These are phyloP conservation scores for Porphyrellus cyaneotinctus DNA, from an alignment of 768 basidiomycete species.

Conservation along the genomic window DNA sequence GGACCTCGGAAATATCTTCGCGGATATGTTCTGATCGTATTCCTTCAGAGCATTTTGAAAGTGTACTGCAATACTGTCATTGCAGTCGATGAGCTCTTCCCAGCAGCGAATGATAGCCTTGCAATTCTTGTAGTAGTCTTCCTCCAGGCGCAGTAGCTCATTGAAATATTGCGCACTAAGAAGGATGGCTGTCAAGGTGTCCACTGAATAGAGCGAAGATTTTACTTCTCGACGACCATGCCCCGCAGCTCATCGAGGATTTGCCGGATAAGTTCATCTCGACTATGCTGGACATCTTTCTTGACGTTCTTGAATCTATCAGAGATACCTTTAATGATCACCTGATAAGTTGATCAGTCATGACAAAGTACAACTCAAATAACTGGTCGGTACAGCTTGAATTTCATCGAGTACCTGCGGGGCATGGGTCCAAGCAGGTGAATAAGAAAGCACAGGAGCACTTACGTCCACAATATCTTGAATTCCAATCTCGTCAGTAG, in stretches of 20 bases:
- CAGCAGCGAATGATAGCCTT: slow-evolving; percentile 37
- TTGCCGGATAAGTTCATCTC: slow-evolving; percentile 44
- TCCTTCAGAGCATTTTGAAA: slow-evolving; percentile 41
- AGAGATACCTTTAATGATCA: slow-evolving; percentile 43
- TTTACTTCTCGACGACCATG: slow-evolving; percentile 36
- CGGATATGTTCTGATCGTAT: slow-evolving; percentile 46
- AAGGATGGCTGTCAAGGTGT: slow-evolving; percentile 2
- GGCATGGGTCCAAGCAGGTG: not conserved
- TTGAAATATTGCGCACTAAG: slow-evolving; percentile 51
- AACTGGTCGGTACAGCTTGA: slow-evolving; percentile 34
- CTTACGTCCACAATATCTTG: slow-evolving; percentile 44
- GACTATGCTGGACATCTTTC: slow-evolving; percentile 42
- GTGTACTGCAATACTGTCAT: slow-evolving; percentile 33
- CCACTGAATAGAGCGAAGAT: not conserved
- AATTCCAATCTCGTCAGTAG: slow-evolving; percentile 15
- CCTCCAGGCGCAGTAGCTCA: slow-evolving; percentile 50
- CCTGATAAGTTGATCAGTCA: slow-evolving; percentile 35
- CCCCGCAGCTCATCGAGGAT: slow-evolving; percentile 41
- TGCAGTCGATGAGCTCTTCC: slow-evolving; percentile 41
- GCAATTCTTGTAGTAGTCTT: slow-evolving; percentile 45
- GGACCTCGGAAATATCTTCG: slow-evolving; percentile 47
- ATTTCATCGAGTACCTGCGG: slow-evolving; percentile 49
- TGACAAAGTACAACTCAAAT: not conserved
- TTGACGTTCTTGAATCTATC: slow-evolving; percentile 46
- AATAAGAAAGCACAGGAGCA: not conserved